Evolutionary conservation across 1,284 basidiomycete species (phyloP), one percentile per base, ranked within the genome.

Genomic region (Cutaneotrichosporon sp.): DNA sequence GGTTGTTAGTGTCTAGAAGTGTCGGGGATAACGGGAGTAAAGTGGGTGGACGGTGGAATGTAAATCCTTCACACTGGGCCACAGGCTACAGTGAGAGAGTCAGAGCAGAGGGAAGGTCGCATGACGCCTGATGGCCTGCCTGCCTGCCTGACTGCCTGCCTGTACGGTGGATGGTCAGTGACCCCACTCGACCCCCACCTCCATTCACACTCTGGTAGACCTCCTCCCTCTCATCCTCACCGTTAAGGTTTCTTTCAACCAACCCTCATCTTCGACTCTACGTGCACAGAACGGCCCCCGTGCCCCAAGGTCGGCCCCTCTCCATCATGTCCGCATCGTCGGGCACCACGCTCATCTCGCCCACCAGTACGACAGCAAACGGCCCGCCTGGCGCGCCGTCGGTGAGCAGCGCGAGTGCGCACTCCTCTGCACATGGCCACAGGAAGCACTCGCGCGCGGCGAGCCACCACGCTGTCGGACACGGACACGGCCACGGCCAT

Each of bases 291-390:
- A n/a, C n/a, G n/a, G n/a, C n/a, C n/a, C n/a, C n/a, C n/a, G n/a
- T n/a, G n/a, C n/a, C n/a, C n/a, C n/a, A n/a, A n/a, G n/a, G n/a
- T n/a, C n/a, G n/a, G n/a, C n/a, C n/a, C n/a, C n/a, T n/a, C n/a
- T n/a, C n/a, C 46, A 42, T 25, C 33, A 76, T 76, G 76, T 75
- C 73, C 18, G 46, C 65, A 9, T 72, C 74, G 13, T 75, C 73
- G 31, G 70, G 62, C 16, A 72, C 71, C 6, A 76, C 76, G 13
- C 69, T 75, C 54, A 75, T 73, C 52, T 78, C 76, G 14, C 74
- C 74, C 27, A 52, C 67, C 34, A 61, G 64, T 25, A 58, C 68
- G 22, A 46, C 50, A n/a, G n/a, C n/a, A 9, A 22, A n/a, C 31
- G 50, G 31, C 11, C 33, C 51, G 4, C 33, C 29, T 18, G 31